These are phyloP conservation scores for Arthrinium puccinioides DNA, from an alignment of 2,329 filamentous ascomycete genomes.

Conservation along the genomic window DNA sequence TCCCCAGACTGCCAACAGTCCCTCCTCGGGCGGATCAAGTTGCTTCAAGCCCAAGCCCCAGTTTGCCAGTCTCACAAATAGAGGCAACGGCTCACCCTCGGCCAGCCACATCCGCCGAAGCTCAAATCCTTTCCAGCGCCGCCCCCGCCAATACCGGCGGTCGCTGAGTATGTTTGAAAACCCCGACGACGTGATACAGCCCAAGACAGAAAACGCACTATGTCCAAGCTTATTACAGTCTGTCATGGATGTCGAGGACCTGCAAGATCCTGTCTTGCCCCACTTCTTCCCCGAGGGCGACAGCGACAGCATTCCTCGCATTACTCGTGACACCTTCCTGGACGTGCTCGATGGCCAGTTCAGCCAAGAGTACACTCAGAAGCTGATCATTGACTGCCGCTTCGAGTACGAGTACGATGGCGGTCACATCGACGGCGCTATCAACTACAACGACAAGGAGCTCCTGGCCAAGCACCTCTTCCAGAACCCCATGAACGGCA, in stretches of 20 bases:
- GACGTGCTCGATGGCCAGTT: slow-evolving; percentile 84
- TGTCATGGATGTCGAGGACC: slow-evolving; percentile 77
- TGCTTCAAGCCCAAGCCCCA: slow-evolving; percentile 58
- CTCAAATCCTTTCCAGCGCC: slow-evolving; percentile 65
- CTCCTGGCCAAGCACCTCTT: slow-evolving; percentile 75
- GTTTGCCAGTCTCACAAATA: slow-evolving; percentile 51
- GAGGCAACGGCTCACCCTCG: slow-evolving; percentile 70
- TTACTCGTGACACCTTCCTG: slow-evolving; percentile 73
- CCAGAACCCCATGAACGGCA: slow-evolving; percentile 54
- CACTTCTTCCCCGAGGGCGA: slow-evolving; percentile 77
- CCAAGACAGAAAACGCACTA: slow-evolving; percentile 55
- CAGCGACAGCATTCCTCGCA: slow-evolving; percentile 81
- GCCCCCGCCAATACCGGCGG: slow-evolving; percentile 81
- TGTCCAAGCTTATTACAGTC: slow-evolving; percentile 56
- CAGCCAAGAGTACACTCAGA: slow-evolving; percentile 66
- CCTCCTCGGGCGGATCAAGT: slow-evolving; percentile 45
- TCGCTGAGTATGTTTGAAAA: slow-evolving; percentile 98
- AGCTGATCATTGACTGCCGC: slow-evolving; percentile 88
- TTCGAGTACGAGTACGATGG: slow-evolving; percentile 99
- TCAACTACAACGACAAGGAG: slow-evolving; percentile 98
- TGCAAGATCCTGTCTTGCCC: slow-evolving; percentile 67
- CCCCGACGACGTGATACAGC: slow-evolving; percentile 78
- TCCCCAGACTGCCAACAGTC: slow-evolving; percentile 53
- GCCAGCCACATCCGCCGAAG: slow-evolving; percentile 63
- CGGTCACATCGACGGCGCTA: slow-evolving; percentile 84